Conservation (phyloP, 352 stramenopile genomes). For the Globisporangium iwayamae region DNA sequence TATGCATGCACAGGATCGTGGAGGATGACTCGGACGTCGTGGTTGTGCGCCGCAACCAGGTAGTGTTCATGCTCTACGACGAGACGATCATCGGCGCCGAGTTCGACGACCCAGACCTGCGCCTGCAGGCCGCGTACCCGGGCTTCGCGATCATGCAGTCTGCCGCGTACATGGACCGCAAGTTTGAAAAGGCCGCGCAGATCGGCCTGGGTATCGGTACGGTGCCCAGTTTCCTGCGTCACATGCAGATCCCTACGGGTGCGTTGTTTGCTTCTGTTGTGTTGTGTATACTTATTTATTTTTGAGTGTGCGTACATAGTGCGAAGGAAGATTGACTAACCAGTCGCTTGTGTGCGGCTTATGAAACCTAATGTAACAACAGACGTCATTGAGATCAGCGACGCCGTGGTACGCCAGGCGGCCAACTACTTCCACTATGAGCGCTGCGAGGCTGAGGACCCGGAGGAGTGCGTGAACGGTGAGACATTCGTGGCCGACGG, state of each 20-base stretch:
- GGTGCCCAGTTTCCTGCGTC: constrained; percentile 61
- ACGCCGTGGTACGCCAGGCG: constrained; percentile 56
- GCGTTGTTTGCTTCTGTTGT: background rate
- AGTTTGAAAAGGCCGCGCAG: constrained; percentile 44
- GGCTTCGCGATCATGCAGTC: constrained; percentile 85
- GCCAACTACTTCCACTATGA: constrained; percentile 74
- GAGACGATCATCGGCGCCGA: constrained; percentile 75
- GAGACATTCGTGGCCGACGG: constrained; percentile 67
- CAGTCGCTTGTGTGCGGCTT: background rate
- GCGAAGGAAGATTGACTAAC: background rate
- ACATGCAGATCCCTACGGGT: constrained; percentile 56
- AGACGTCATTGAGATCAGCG: constrained; percentile 79
- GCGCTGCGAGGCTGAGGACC: constrained; percentile 41
- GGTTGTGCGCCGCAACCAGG: constrained; percentile 45
- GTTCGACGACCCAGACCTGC: constrained; percentile 61
- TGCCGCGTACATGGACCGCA: constrained; percentile 43
- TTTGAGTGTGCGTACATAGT: background rate
- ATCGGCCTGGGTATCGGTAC: constrained; percentile 72
- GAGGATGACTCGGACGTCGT: constrained; percentile 53
- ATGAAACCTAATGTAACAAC: background rate
- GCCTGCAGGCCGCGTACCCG: constrained; percentile 63
- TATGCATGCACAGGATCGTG: constrained; percentile 18
- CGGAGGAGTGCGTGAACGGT: constrained; percentile 35
- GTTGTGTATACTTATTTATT: background rate
- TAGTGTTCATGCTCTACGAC: constrained; percentile 71